Percentiles rank a stretch among this genome's conserved stretches.
These are phyloP conservation scores for Articulospora tetracladia DNA, from an alignment of 495 filamentous ascomycete species.

Conservation along the genomic window DNA sequence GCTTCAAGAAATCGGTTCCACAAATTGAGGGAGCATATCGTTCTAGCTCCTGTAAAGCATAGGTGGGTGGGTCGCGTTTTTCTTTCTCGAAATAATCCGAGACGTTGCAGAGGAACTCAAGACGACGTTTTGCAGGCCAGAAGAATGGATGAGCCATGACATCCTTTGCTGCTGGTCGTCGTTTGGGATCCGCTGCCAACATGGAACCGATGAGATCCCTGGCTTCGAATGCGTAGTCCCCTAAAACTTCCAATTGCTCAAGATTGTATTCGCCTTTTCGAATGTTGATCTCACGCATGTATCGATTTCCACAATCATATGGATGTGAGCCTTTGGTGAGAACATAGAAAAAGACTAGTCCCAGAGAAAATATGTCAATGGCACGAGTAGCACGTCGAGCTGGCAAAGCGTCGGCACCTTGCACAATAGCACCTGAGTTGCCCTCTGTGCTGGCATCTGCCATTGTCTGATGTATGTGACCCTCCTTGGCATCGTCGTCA, in stretches of 20 bases:
- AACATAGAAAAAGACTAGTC: slow-evolving; percentile 95
- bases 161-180: slow-evolving; percentile 64
- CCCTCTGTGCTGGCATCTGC: slow-evolving; percentile 28
- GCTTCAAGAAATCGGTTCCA: slow-evolving; percentile 72
- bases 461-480: slow-evolving; percentile 10
- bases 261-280: slow-evolving; percentile 80
- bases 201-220: slow-evolving; percentile 81
- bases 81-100: slow-evolving; percentile 95
- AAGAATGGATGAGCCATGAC: slow-evolving; percentile 95
- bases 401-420: slow-evolving; percentile 40
- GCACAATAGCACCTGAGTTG: slow-evolving; percentile 36
- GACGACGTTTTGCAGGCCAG: slow-evolving; percentile 82
- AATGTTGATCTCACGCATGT: slow-evolving; percentile 95
- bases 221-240: slow-evolving; percentile 81
- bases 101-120: slow-evolving; percentile 87
- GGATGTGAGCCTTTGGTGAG: slow-evolving; percentile 89
- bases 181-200: slow-evolving; percentile 68
- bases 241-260: slow-evolving; percentile 62
- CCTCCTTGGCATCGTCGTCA: slow-evolving; percentile 55
- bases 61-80: slow-evolving; percentile 71
- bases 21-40: slow-evolving; percentile 46
- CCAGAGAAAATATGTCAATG: slow-evolving; percentile 95
- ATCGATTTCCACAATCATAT: slow-evolving; percentile 88
- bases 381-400: slow-evolving; percentile 85
- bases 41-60: slow-evolving; percentile 62